phyloP scores from a whole-genome alignment of 768 basidiomycete species.

The Psilocybe subaeruginosa region DNA sequence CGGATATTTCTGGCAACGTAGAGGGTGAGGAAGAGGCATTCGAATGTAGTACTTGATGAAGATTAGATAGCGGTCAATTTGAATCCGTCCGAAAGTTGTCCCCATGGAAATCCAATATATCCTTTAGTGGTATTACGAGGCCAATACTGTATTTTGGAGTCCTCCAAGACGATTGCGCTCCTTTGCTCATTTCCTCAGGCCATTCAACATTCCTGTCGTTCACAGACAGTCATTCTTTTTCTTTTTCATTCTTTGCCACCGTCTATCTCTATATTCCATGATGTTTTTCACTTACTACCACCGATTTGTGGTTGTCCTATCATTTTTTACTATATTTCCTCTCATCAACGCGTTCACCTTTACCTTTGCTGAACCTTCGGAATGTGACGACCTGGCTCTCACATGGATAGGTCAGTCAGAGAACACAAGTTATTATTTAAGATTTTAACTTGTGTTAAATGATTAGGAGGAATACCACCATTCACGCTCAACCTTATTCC shows the following conservation, averaged over 20 bases:
- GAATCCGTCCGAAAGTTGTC: background rate
- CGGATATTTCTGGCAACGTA: constrained; percentile 16
- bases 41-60: background rate
- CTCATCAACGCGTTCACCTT: constrained; percentile 49
- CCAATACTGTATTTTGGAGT: background rate
- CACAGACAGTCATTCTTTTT: constrained; percentile 10
- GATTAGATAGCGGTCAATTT: background rate
- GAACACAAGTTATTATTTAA: too few species aligned
- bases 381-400: constrained; percentile 65
- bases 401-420: constrained; percentile 60
- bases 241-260: constrained; percentile 12
- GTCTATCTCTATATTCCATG: constrained; percentile 11
- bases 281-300: constrained; percentile 26
- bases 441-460: background rate
- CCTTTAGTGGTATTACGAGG: background rate
- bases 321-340: constrained; percentile 25
- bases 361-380: constrained; percentile 42
- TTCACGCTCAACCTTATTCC: constrained; percentile 55
- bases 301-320: constrained; percentile 17
- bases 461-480: constrained; percentile 61
- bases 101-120: constrained; percentile 3
- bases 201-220: constrained; percentile 11
- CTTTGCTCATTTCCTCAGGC: background rate
- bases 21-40: background rate
- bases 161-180: background rate